phyloP scores from a whole-genome alignment of 2,329 filamentous ascomycete species.

The Podosphaera fusca region DNA sequence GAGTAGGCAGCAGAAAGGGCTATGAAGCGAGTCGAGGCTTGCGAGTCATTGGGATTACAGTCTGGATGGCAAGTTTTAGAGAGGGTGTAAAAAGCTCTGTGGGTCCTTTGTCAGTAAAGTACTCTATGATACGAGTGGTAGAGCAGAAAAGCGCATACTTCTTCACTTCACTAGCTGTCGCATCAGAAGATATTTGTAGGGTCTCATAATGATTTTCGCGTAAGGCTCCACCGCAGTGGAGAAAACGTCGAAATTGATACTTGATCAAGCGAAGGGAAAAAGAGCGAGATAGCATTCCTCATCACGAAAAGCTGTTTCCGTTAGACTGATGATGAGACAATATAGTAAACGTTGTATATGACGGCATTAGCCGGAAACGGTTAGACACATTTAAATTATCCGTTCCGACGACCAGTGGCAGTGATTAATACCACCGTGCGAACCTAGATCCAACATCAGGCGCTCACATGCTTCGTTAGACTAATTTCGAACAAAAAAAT shows the following conservation, averaged over 20 bases:
- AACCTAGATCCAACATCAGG: no score
- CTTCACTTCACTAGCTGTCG: slow-evolving; percentile 60
- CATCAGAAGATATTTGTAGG: slow-evolving; percentile 45
- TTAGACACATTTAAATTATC: no score
- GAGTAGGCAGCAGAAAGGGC: slow-evolving; percentile 67
- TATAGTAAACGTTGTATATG: no score
- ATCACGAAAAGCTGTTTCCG: slow-evolving; percentile 18
- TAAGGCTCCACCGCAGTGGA: slow-evolving; percentile 22
- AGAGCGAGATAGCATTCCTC: slow-evolving; percentile 36
- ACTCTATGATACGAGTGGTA: background rate
- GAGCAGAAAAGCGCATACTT: slow-evolving; percentile 26
- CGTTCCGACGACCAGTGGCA: no score
- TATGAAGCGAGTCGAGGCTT: slow-evolving; percentile 54
- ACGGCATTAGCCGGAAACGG: no score
- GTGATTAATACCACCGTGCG: no score
- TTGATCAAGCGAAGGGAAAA: slow-evolving; percentile 6
- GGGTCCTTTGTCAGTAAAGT: background rate
- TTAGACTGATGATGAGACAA: background rate
- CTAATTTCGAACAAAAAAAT: no score
- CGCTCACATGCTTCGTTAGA: no score
- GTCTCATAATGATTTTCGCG: slow-evolving; percentile 56
- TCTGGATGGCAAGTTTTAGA: slow-evolving; percentile 88
- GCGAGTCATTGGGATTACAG: slow-evolving; percentile 55
- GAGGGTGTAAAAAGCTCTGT: slow-evolving; percentile 62
- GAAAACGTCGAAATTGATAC: slow-evolving; percentile 12